A percentile compares a stretch with the other conserved stretches of the same genome.
Conservation (phyloP, 106 monocot species). For the Dioscorea dumetorum region DNA sequence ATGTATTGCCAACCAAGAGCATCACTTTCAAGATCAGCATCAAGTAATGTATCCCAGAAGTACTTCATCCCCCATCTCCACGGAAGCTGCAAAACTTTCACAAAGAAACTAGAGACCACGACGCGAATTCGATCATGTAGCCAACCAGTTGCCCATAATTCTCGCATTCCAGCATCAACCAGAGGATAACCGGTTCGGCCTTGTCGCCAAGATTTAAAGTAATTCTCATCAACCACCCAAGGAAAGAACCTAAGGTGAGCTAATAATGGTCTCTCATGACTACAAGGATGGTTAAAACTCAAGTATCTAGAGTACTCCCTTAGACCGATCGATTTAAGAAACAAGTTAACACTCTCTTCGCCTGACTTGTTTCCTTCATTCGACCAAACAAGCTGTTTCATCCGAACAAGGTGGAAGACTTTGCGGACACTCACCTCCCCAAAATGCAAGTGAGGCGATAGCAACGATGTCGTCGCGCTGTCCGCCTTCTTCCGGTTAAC, state of each 20-base stretch:
- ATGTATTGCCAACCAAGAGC: slow-evolving; percentile 97
- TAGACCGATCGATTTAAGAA: slow-evolving; percentile 77
- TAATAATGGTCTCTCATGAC: slow-evolving; percentile 80
- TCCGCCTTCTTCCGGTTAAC: slow-evolving; percentile 78
- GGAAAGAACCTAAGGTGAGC: slow-evolving; percentile 82
- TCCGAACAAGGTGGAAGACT: slow-evolving; percentile 80
- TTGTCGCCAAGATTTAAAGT: slow-evolving; percentile 92
- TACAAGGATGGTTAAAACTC: slow-evolving; percentile 89
- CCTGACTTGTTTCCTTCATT: slow-evolving; percentile 76
- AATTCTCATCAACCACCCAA: slow-evolving; percentile 70
- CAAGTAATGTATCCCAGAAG: slow-evolving; percentile 91
- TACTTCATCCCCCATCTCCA: slow-evolving; percentile 99
- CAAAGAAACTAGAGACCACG: slow-evolving; percentile 92
- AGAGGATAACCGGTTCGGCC: slow-evolving; percentile 92
- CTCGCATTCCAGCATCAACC: slow-evolving; percentile 97
- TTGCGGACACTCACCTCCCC: slow-evolving; percentile 91
- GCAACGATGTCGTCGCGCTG: slow-evolving; percentile 80
- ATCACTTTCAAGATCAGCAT: slow-evolving; percentile 98
- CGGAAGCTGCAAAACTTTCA: slow-evolving; percentile 93
- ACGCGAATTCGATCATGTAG: slow-evolving; percentile 88
- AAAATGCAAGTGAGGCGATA: slow-evolving; percentile 91
- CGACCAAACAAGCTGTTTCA: slow-evolving; percentile 91
- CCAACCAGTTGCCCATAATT: slow-evolving; percentile 97
- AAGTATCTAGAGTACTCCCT: slow-evolving; percentile 90
- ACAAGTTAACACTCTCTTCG: slow-evolving; percentile 82